Conservation (phyloP, 2,329 filamentous ascomycete genomes). For the Penicillium sp. region DNA sequence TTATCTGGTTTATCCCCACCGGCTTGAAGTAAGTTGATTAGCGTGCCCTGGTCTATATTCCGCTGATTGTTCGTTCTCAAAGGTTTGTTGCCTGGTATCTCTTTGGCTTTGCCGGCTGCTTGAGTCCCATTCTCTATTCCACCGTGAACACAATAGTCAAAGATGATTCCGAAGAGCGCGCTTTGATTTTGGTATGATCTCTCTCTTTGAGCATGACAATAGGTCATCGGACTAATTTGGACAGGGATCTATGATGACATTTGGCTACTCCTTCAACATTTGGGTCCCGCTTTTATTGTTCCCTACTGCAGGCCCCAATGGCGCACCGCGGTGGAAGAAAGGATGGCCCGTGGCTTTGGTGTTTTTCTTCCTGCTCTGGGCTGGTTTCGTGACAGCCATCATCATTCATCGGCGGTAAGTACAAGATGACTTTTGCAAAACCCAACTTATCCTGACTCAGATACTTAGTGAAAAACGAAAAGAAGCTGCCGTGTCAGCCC, state of each 20-base stretch:
- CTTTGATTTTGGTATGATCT: constrained; percentile 36
- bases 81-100: constrained; percentile 51
- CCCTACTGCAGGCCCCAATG: constrained; percentile 47
- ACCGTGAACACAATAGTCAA: constrained; percentile 51
- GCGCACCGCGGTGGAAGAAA: constrained; percentile 54
- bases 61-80: background rate
- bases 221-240: background rate
- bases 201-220: no score
- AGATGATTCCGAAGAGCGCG: constrained; percentile 46
- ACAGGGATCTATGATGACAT: constrained; percentile 53
- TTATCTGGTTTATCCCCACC: constrained; percentile 56
- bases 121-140: constrained; percentile 50
- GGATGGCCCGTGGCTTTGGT: constrained; percentile 54
- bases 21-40: constrained; percentile 46
- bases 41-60: background rate
- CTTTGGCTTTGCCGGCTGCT: constrained; percentile 45
- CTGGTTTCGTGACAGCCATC: constrained; percentile 29
- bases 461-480: background rate
- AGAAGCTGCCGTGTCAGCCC: background rate
- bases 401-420: constrained; percentile 27
- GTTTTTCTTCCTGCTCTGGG: constrained; percentile 53
- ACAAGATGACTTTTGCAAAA: background rate
- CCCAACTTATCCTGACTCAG: background rate
- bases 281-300: constrained; percentile 52
- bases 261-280: constrained; percentile 52